phyloP scores from a whole-genome alignment of 176 grass and related monocot species.

The Coix lacrymajobi region DNA sequence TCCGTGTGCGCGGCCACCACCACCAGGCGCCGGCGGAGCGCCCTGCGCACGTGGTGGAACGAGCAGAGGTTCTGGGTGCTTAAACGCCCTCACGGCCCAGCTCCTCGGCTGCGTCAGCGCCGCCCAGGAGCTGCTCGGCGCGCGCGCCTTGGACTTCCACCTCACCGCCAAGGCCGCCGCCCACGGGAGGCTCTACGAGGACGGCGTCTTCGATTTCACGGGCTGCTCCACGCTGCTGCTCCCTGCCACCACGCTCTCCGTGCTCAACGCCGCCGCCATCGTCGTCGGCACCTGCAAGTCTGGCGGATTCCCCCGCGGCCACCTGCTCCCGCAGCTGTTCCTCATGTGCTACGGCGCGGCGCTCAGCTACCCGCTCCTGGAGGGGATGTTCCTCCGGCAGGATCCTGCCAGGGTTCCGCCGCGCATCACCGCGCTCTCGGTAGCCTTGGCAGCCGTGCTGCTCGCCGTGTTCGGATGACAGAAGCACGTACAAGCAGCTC shows the following conservation, averaged over 20 bases:
- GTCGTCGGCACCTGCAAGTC: conserved; percentile 14
- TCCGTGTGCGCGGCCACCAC: neutral
- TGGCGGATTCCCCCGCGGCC: neutral
- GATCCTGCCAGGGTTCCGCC: conserved; percentile 29
- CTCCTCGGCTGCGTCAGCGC: conserved; percentile 42
- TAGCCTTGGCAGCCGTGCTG: conserved; percentile 12
- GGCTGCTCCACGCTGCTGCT: conserved; percentile 48
- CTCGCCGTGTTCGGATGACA: conserved; percentile 22
- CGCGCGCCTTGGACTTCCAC: conserved; percentile 29
- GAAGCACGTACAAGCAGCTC: no score
- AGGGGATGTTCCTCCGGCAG: conserved; percentile 41
- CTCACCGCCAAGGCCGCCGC: conserved; percentile 39
- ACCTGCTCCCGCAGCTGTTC: conserved; percentile 29
- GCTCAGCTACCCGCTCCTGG: conserved; percentile 42
- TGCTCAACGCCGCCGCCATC: conserved; percentile 40
- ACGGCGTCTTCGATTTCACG: conserved; percentile 49
- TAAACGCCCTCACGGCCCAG: conserved; percentile 45
- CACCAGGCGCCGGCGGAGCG: no score
- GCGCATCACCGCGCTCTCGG: conserved; percentile 17
- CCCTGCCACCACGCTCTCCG: conserved; percentile 51
- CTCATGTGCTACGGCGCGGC: conserved; percentile 37
- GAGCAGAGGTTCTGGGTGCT: conserved; percentile 55
- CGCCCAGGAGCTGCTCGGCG: conserved; percentile 15
- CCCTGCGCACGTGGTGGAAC: conserved; percentile 31
- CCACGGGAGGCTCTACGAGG: conserved; percentile 22